Conservation (phyloP, 257 asterid genomes). For the Penstemon eatonii region DNA sequence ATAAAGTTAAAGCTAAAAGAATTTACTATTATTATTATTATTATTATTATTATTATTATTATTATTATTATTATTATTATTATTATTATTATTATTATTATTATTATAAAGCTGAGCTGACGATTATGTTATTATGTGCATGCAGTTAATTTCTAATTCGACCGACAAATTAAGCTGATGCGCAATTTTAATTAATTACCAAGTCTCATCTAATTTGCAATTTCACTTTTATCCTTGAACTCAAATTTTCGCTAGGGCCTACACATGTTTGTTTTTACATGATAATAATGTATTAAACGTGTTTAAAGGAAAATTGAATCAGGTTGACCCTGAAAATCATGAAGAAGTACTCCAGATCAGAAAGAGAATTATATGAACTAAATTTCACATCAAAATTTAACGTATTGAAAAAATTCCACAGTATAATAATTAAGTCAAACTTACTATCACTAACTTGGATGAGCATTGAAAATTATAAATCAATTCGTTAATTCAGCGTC, state of each 20-base stretch:
- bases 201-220: background rate
- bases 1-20: conserved; percentile 33
- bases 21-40: conserved; percentile 30
- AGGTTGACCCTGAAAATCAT: too few relatives aligned
- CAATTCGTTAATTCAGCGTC: too few relatives aligned
- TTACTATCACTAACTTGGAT: too few relatives aligned
- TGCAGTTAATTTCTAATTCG: conserved; percentile 25
- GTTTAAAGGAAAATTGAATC: too few relatives aligned
- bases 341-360: too few relatives aligned
- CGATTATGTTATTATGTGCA: conserved; percentile 17
- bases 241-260: background rate
- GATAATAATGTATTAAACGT: background rate
- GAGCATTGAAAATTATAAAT: too few relatives aligned
- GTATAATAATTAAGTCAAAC: too few relatives aligned
- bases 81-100: conserved; percentile 32
- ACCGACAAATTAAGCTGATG: conserved; percentile 23
- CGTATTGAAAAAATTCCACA: too few relatives aligned
- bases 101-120: background rate
- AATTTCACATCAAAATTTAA: too few relatives aligned
- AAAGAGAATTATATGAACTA: too few relatives aligned
- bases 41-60: conserved; percentile 30
- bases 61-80: conserved; percentile 28
- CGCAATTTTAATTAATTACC: background rate
- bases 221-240: background rate
- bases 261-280: background rate